A percentile compares a stretch with the other conserved stretches of the same genome.
Evolutionary conservation across 2,329 filamentous ascomycete species (phyloP).

Genomic region (Malbranchea zuffiana): DNA sequence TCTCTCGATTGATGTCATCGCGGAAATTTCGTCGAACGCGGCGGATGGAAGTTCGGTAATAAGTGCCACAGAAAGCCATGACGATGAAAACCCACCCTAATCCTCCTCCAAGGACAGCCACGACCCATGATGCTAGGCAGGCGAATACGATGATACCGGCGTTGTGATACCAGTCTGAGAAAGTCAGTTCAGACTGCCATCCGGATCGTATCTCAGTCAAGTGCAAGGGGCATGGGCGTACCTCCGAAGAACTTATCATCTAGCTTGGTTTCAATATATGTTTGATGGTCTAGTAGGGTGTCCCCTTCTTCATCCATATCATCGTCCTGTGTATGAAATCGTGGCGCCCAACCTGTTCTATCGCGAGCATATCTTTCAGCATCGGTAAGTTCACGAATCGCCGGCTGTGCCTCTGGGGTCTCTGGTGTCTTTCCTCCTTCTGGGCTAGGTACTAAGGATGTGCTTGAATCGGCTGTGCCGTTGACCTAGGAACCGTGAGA

Average conservation of each 20-base stretch:
- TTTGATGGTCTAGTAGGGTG: constrained; percentile 75
- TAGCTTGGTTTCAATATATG: constrained; percentile 70
- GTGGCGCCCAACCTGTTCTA: constrained; percentile 77
- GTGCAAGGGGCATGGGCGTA: constrained; percentile 30
- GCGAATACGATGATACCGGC: constrained; percentile 88
- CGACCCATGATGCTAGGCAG: constrained; percentile 78
- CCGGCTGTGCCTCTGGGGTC: constrained; percentile 37
- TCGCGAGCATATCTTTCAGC: constrained; percentile 47
- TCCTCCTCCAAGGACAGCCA: constrained; percentile 80
- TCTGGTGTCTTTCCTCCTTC: constrained; percentile 54
- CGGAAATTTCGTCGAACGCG: constrained; percentile 90
- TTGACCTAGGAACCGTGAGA: constrained; percentile 43
- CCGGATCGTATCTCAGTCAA: neutral
- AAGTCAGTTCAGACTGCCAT: neutral
- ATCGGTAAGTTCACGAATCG: constrained; percentile 43
- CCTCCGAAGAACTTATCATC: constrained; percentile 86
- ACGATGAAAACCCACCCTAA: constrained; percentile 87
- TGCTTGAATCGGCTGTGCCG: constrained; percentile 55
- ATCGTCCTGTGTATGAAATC: constrained; percentile 53
- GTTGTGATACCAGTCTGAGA: constrained; percentile 95
- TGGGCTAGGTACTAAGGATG: constrained; percentile 67
- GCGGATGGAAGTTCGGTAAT: constrained; percentile 90
- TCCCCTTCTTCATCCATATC: constrained; percentile 46
- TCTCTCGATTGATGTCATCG: constrained; percentile 81
- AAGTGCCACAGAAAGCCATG: constrained; percentile 85